These are phyloP conservation scores for Linnemannia hyalina DNA, from an alignment of 192 early-diverging fungal genomes.

Conservation along the genomic window DNA sequence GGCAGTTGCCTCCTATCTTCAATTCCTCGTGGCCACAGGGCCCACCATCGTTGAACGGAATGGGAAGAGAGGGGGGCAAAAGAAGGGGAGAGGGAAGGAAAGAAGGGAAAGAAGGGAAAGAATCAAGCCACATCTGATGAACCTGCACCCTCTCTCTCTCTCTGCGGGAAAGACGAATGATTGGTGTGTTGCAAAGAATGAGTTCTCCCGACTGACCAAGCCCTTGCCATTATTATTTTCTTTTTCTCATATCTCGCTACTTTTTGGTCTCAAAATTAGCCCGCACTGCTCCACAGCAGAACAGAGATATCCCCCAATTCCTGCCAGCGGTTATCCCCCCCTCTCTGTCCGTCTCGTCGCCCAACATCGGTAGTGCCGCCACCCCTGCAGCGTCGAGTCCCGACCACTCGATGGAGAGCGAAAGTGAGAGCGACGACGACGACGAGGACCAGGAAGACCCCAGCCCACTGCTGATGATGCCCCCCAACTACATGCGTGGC, in stretches of 20 bases:
- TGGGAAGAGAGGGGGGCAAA: constrained; percentile 5
- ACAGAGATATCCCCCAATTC: constrained; percentile 59
- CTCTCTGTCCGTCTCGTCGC: constrained; percentile 44
- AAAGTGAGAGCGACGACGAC: constrained; percentile 68
- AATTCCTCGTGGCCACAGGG: constrained; percentile 16
- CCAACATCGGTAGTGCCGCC: constrained; percentile 46
- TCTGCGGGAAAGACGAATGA: constrained; percentile 9
- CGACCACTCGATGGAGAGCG: constrained; percentile 64
- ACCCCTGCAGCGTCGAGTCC: constrained; percentile 61
- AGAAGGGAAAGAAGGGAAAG: constrained; percentile 8
- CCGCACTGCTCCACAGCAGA: constrained; percentile 51
- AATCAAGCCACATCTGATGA: background rate
- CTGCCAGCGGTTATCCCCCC: constrained; percentile 62
- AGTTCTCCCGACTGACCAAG: constrained; percentile 4
- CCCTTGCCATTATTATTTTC: background rate
- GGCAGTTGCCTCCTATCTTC: constrained; percentile 20
- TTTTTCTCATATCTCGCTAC: background rate
- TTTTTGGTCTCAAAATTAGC: constrained; percentile 20
- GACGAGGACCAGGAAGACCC: constrained; percentile 72
- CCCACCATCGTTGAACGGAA: constrained; percentile 17
- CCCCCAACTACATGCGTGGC: constrained; percentile 83
- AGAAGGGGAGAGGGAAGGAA: background rate
- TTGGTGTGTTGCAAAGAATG: constrained; percentile 3
- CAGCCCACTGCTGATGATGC: constrained; percentile 68
- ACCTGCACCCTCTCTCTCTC: background rate